Evolutionary conservation across 2,329 filamentous ascomycete genomes (phyloP).

Genomic region (Paecilomyces fulvus): DNA sequence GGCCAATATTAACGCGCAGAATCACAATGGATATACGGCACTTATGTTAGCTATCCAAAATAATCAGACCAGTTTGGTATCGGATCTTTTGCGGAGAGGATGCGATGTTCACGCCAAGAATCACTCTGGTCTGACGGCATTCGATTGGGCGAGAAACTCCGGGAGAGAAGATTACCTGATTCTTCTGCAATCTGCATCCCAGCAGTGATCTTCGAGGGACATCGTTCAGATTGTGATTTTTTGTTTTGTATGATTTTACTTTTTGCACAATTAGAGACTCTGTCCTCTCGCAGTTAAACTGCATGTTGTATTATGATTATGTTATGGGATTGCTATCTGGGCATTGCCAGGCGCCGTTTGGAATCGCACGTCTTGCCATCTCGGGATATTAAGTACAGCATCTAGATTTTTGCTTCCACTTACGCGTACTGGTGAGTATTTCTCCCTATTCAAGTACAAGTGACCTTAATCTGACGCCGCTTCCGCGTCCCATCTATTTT

Average conservation of each 20-base stretch:
- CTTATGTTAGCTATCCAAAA: conserved; percentile 3
- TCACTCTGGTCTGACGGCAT: not conserved
- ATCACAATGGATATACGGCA: conserved; percentile 1
- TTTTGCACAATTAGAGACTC: not conserved
- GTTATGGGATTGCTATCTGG: too few relatives aligned
- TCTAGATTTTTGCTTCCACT: not conserved
- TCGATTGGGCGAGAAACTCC: not conserved
- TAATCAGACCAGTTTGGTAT: not conserved
- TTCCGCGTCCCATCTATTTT: not conserved
- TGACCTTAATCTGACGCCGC: too few relatives aligned
- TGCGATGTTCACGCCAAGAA: not conserved
- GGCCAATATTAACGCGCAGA: conserved; percentile 11
- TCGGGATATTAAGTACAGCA: too few relatives aligned
- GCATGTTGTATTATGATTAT: too few relatives aligned
- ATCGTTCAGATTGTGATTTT: not conserved
- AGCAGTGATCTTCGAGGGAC: not conserved
- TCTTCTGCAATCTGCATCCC: not conserved
- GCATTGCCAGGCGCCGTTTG: too few relatives aligned
- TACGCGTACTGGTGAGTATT: not conserved
- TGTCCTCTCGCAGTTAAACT: not conserved
- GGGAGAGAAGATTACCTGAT: not conserved
- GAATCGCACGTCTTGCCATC: too few relatives aligned
- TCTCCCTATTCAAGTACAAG: not conserved
- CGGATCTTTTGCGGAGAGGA: not conserved
- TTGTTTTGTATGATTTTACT: not conserved